Conservation (phyloP, 129 eudicot species). For the Mikania micrantha region DNA sequence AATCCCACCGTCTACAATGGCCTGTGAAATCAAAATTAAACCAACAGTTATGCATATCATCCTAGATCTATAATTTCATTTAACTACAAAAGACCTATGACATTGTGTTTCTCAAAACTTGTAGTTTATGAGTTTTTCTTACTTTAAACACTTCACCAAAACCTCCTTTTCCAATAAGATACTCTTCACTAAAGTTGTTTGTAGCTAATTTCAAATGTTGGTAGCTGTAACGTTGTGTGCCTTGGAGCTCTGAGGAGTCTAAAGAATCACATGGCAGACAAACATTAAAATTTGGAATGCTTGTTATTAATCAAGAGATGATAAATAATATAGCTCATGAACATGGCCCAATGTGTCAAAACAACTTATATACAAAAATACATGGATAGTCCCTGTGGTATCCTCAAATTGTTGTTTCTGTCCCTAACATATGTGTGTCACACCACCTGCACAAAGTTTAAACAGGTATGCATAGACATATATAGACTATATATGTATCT, state of each 20-base stretch:
- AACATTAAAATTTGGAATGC: neutral
- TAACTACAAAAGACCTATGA: neutral
- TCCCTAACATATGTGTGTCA: no score
- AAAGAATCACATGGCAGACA: neutral
- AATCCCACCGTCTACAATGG: slow-evolving; percentile 38
- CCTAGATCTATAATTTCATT: neutral
- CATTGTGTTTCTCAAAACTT: neutral
- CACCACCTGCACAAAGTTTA: no score
- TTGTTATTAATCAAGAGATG: no score
- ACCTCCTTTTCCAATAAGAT: slow-evolving; percentile 30
- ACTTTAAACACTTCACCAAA: slow-evolving; percentile 62
- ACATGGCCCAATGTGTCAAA: no score
- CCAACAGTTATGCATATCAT: slow-evolving; percentile 11
- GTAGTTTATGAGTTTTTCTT: neutral
- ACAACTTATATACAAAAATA: no score
- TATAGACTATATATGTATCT: no score
- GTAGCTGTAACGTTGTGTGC: neutral
- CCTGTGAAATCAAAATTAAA: slow-evolving; percentile 33
- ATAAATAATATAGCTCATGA: no score
- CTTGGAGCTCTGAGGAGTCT: neutral
- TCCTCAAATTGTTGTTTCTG: no score
- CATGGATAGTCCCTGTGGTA: no score
- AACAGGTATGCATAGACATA: no score
- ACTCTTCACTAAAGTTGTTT: neutral
- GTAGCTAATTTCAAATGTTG: neutral